Base-by-base conservation (phyloP, 106 monocot genomes). In the Allium sativum region DNA sequence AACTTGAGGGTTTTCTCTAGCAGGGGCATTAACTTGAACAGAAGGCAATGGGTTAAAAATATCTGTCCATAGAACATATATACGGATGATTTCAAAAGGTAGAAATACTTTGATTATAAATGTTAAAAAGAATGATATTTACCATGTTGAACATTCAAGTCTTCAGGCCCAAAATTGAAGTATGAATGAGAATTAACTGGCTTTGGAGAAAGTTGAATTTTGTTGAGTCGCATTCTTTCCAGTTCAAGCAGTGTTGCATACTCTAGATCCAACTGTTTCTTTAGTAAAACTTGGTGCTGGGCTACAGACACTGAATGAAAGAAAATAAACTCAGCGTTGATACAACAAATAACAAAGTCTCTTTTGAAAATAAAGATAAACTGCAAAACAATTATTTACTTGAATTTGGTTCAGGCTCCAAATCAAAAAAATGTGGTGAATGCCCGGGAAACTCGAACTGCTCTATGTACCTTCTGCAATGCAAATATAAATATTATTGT, bases 381-480 rank as follows among this genome's bases (percentile, higher is more conserved):
- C 31, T 31, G 0, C 31, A 31, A 31, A 31, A 31, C 5, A 1
- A 31, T 2, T 61, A 44, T 71, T 72, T 53, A 80, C 75, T 54
- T 45, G 68, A 9, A 68, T 65, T 13, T 42, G 55, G 17, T 12
- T 72, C 79, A 17, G 66, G 44, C 17, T 75, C 80, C n/a, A 68
- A 55, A 18, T 75, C 71, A n/a, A 72, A 20, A 68, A 48, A 72
- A 12, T 56, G 71, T 40, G 66, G 52, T 52, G 72, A 58, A 53
- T 72, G 58, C 41, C 43, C 1, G n/a, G 67, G 67, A 61, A 44
- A 17, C 42, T 76, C 75, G 0, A 71, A 10, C 65, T 59, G 71
- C 3, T 80, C 72, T 15, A 42, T 43, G 46, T 54, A 75, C 17
- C 51, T 76, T 54, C 80, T 80, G 75, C 75, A 51, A 20, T 22